Base-by-base conservation (phyloP, 805 yeast species). In the Wickerhamomyces mucosus region DNA sequence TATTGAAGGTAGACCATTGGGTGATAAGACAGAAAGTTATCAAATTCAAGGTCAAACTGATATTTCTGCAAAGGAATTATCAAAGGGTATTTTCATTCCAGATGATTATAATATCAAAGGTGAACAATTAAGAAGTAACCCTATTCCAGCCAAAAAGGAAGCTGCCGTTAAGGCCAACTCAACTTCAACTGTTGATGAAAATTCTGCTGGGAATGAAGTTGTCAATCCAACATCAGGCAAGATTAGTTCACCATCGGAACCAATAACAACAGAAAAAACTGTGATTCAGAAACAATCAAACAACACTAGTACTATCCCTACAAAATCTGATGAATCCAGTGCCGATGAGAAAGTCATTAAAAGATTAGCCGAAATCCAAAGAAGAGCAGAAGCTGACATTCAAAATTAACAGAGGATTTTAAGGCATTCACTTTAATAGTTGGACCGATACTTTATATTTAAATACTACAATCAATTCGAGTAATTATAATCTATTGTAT, bases 51-150 rank as follows among this genome's bases (percentile, higher is more conserved):
- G 41, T 15, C 22, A 18, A 18, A 7, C 10, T 26, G 13, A 29
- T 10, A 30, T 36, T 18, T 34, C 35, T 18, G 28, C 27, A 22
- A 35, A 34, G 4, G 42, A 40, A 7, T 31, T 26, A 28, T 18
- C 21, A 4, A 21, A 21, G 12, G 26, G 26, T 15, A 15, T 23
- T 7, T 7, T 18, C 15, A 13, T 23, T 13, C 26, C 26, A 13
- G 10, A 8, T 7, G 26, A 23, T 5, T 23, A 23, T 13, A 16
- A 23, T 7, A 13, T 23, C 16, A 16, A 23, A 23, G 12, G 16
- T 13, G 15, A 23, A 16, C 13, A 12, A 23, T 13, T 13, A 13
- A 9, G 15, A 23, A 23, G 16, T 12, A 21, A 21, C 18, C 4
- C 15, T n/a, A 13, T 15, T 13, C 7, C n/a, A n/a, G n/a, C n/a